These are phyloP conservation scores for Penicillium cosmopolitanum DNA, from an alignment of 495 filamentous ascomycete species.

Conservation along the genomic window DNA sequence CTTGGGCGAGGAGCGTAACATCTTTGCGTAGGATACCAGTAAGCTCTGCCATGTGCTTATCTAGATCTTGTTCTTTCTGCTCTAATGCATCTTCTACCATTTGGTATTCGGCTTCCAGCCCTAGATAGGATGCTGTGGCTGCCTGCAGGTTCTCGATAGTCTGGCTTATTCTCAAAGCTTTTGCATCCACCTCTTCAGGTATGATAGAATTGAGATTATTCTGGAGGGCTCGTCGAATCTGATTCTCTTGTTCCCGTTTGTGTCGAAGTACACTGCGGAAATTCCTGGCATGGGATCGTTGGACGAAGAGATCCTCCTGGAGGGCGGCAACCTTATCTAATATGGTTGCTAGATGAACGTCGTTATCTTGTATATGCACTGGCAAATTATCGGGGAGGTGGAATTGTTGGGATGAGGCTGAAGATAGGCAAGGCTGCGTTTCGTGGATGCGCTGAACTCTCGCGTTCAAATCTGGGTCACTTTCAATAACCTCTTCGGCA, in stretches of 20 bases:
- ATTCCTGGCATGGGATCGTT: slow-evolving; percentile 23
- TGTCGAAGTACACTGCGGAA: slow-evolving; percentile 20
- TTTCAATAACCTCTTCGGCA: background rate
- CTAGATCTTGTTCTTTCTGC: slow-evolving; percentile 28
- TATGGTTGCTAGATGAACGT: slow-evolving; percentile 8
- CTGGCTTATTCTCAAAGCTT: background rate
- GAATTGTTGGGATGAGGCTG: background rate
- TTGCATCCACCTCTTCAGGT: slow-evolving; percentile 7
- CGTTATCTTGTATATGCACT: background rate
- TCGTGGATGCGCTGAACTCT: background rate
- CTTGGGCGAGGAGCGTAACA: background rate
- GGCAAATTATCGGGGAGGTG: background rate
- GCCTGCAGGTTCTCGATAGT: slow-evolving; percentile 21
- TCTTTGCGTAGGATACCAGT: slow-evolving; percentile 8
- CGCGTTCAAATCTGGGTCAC: background rate
- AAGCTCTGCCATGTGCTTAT: slow-evolving; percentile 24
- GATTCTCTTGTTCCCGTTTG: slow-evolving; percentile 23
- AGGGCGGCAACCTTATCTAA: slow-evolving; percentile 7
- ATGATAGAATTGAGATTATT: slow-evolving; percentile 23
- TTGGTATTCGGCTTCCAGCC: slow-evolving; percentile 31
- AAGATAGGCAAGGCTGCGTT: background rate
- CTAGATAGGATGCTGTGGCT: slow-evolving; percentile 21
- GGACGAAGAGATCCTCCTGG: slow-evolving; percentile 20
- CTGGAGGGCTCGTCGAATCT: slow-evolving; percentile 13
- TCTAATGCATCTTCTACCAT: slow-evolving; percentile 32